Evolutionary conservation across 2,329 filamentous ascomycete genomes (phyloP).

Genomic region (Talaromyces amestolkiae): DNA sequence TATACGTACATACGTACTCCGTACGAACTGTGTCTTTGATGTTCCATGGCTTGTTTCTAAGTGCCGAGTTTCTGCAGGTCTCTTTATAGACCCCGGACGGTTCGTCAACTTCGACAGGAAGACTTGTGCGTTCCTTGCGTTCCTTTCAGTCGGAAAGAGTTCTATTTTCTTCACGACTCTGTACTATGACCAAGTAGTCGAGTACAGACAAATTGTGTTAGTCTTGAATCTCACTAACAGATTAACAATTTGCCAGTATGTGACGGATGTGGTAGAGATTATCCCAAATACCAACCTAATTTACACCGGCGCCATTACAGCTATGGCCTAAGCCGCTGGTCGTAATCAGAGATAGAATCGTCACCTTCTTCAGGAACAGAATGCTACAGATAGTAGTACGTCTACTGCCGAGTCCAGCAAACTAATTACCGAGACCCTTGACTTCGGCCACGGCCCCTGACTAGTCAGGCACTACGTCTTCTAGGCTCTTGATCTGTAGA

Average conservation of each 20-base stretch:
- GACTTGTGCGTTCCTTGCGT: not conserved
- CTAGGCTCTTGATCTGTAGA: not conserved
- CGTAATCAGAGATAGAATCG: not conserved
- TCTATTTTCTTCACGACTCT: not conserved
- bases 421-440: not conserved
- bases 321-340: not conserved
- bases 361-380: not conserved
- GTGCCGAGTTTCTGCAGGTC: not conserved
- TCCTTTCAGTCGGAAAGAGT: not conserved
- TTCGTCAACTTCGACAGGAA: not conserved
- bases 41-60: not conserved
- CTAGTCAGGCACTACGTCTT: not conserved
- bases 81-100: not conserved
- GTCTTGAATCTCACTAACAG: not conserved
- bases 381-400: not conserved
- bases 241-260: not conserved
- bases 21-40: not conserved
- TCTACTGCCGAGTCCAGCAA: not conserved
- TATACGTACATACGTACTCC: not conserved
- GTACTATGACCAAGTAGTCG: not conserved
- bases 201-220: not conserved
- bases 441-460: not conserved
- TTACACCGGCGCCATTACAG: not conserved
- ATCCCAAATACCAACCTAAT: constrained; percentile 5
- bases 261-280: constrained; percentile 3